Conservation (phyloP, 208 protist genomes). For the Crithidia mellificae region DNA sequence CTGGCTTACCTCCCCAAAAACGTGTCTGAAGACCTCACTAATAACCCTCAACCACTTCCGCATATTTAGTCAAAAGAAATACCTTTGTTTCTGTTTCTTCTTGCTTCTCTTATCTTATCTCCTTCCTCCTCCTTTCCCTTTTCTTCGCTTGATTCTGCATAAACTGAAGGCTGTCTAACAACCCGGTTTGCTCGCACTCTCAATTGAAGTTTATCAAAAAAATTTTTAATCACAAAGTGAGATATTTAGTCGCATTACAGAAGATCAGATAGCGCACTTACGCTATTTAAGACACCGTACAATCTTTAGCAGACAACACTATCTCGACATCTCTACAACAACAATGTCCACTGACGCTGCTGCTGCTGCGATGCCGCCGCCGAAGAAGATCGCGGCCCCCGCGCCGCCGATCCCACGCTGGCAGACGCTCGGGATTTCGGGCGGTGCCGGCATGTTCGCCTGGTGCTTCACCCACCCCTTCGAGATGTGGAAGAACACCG, state of each 20-base stretch:
- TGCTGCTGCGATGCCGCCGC: not conserved
- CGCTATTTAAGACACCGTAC: too few relatives aligned
- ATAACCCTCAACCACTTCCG: not conserved
- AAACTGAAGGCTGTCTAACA: not conserved
- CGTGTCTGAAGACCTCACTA: not conserved
- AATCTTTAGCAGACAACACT: not conserved
- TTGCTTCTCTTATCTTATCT: not conserved
- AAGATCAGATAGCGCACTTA: too few relatives aligned
- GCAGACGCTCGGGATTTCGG: conserved; percentile 77
- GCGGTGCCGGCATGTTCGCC: conserved; percentile 81
- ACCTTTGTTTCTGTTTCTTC: not conserved
- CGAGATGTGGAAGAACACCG: conserved; percentile 94
- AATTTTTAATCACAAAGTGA: not conserved
- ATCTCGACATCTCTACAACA: not conserved
- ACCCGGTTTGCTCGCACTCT: not conserved
- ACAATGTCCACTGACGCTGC: not conserved
- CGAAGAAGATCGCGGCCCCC: conserved; percentile 14
- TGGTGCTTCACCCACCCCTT: conserved; percentile 93
- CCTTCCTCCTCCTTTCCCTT: not conserved
- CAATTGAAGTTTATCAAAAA: conserved; percentile 1
- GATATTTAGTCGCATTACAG: too few relatives aligned
- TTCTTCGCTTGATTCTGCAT: not conserved
- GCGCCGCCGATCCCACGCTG: conserved; percentile 41
- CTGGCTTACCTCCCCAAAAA: too few relatives aligned
- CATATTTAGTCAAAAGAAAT: not conserved